Percentiles rank a stretch among this genome's conserved stretches.
These are phyloP conservation scores for Emmonsia crescens DNA, from an alignment of 2,329 filamentous ascomycete genomes.

Conservation along the genomic window DNA sequence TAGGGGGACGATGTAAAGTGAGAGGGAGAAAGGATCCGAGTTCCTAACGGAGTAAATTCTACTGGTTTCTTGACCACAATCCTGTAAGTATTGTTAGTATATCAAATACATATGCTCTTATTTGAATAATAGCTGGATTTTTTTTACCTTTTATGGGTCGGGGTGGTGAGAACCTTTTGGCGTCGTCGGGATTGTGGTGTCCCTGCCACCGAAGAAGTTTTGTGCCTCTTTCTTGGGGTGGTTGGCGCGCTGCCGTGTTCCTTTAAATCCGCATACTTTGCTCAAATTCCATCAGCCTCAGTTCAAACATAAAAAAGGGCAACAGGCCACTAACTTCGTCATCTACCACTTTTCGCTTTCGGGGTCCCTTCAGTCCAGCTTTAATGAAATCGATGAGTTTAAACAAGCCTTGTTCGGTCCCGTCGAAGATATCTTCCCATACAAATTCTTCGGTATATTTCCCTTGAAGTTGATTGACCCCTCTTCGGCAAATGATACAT, in stretches of 20 bases:
- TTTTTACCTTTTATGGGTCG: slow-evolving; percentile 50
- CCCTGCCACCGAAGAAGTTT: slow-evolving; percentile 34
- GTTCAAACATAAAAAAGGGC: background rate
- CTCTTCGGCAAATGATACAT: slow-evolving; percentile 78
- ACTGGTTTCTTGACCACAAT: slow-evolving; percentile 75
- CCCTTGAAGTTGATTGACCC: slow-evolving; percentile 77
- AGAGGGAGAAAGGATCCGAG: slow-evolving; percentile 65
- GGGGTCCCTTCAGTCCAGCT: slow-evolving; percentile 52
- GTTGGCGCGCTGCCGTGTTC: slow-evolving; percentile 24
- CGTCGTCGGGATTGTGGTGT: slow-evolving; percentile 34
- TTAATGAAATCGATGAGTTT: slow-evolving; percentile 57
- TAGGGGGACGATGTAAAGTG: slow-evolving; percentile 76
- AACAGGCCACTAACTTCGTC: slow-evolving; percentile 24
- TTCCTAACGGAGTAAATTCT: slow-evolving; percentile 92
- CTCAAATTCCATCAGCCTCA: background rate
- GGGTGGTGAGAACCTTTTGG: slow-evolving; percentile 44
- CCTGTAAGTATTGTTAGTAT: slow-evolving; percentile 19
- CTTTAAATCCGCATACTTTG: slow-evolving; percentile 23
- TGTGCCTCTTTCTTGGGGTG: slow-evolving; percentile 50
- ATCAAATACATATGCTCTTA: background rate
- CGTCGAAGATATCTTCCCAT: slow-evolving; percentile 76
- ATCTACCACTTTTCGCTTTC: slow-evolving; percentile 39
- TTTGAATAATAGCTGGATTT: background rate
- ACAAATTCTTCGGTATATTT: slow-evolving; percentile 85
- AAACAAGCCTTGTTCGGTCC: slow-evolving; percentile 54